Evolutionary conservation across 2,329 filamentous ascomycete genomes (phyloP).

Genomic region (Sporothrix pseudoabietina): DNA sequence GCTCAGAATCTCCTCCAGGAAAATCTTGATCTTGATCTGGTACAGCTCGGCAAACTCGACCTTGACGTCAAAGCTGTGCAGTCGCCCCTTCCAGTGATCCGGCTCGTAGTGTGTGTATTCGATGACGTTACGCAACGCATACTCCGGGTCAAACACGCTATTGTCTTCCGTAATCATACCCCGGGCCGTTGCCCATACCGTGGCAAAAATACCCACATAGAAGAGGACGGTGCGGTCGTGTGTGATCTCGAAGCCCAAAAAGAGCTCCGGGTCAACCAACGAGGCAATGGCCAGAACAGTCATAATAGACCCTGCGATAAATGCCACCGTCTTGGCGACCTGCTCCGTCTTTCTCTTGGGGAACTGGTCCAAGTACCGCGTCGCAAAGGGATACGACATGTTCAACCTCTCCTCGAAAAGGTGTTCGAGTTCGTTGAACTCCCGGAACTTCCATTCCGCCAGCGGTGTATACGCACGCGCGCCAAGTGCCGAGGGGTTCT

Average conservation of each 20-base stretch:
- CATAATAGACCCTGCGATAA: constrained; percentile 82
- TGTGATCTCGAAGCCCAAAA: constrained; percentile 89
- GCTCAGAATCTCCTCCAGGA: constrained; percentile 87
- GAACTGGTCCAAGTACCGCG: constrained; percentile 91
- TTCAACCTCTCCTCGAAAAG: constrained; percentile 86
- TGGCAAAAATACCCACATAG: constrained; percentile 80
- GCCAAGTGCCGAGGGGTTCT: constrained; percentile 84
- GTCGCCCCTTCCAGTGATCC: constrained; percentile 79
- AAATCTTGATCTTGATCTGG: constrained; percentile 88
- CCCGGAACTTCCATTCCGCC: constrained; percentile 96
- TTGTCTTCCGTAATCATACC: constrained; percentile 87
- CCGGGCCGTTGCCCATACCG: constrained; percentile 79
- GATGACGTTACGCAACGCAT: constrained; percentile 83
- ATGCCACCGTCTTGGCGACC: constrained; percentile 79
- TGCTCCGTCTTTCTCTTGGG: constrained; percentile 93
- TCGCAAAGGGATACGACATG: constrained; percentile 93
- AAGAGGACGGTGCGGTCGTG: constrained; percentile 86
- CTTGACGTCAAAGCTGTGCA: constrained; percentile 95
- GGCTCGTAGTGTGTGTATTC: constrained; percentile 92
- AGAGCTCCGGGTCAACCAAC: constrained; percentile 85
- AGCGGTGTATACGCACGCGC: constrained; percentile 88
- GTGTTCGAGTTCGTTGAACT: constrained; percentile 96
- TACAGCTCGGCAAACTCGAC: constrained; percentile 88
- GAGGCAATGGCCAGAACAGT: constrained; percentile 83
- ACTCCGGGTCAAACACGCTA: constrained; percentile 87